A percentile compares a stretch with the other conserved stretches of the same genome.
Evolutionary conservation across 2,329 filamentous ascomycete species (phyloP).

Genomic region (Piedraia hortae): DNA sequence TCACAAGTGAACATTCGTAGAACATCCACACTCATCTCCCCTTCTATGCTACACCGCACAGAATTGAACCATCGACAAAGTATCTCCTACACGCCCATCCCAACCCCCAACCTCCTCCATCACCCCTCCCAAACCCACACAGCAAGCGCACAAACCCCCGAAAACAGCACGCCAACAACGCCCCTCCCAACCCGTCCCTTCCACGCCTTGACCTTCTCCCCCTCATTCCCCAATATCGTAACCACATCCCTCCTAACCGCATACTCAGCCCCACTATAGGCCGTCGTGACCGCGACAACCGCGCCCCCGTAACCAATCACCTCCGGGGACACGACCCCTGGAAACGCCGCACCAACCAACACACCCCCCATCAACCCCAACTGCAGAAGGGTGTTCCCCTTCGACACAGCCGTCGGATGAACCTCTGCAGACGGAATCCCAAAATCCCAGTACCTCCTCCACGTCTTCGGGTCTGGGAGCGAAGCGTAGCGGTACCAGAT

Average conservation of each 20-base stretch:
- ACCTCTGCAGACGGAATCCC: constrained; percentile 69
- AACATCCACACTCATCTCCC: too few species aligned
- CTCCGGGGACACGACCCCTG: constrained; percentile 10
- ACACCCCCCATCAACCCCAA: constrained; percentile 46
- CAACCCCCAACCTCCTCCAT: too few species aligned
- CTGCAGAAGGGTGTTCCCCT: constrained; percentile 80
- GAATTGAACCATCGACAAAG: too few species aligned
- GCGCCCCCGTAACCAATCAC: constrained; percentile 28
- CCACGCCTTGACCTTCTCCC: constrained; percentile 20
- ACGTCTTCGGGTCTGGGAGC: constrained; percentile 76
- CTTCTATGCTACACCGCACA: too few species aligned
- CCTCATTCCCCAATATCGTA: constrained; percentile 39
- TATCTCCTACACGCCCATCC: too few species aligned
- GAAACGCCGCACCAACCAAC: constrained; percentile 5
- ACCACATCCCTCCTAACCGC: constrained; percentile 76
- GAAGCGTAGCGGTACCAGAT: constrained; percentile 94
- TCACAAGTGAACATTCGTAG: too few species aligned
- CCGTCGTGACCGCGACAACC: constrained; percentile 61
- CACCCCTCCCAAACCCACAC: too few species aligned
- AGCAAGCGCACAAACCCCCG: constrained; percentile 17
- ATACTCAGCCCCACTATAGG: constrained; percentile 88
- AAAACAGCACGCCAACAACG: constrained; percentile 21
- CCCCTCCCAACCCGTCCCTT: constrained; percentile 21
- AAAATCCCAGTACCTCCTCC: constrained; percentile 89
- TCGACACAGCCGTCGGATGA: constrained; percentile 56